Base-by-base conservation (phyloP, 352 stramenopile genomes). In the Aphanomyces invadans region DNA sequence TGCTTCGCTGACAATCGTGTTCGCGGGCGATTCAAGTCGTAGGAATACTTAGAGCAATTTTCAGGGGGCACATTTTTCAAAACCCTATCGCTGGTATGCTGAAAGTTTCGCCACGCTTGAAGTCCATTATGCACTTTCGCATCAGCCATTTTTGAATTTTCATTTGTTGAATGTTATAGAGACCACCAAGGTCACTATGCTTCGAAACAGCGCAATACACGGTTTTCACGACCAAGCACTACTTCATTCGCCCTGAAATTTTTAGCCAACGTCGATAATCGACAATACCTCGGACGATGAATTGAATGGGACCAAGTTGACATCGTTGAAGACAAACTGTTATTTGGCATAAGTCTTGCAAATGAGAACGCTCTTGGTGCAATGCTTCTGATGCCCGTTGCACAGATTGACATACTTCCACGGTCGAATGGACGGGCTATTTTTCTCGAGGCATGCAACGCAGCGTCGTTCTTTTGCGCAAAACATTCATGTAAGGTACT, bases 401-500 rank as follows among this genome's bases (percentile, higher is more conserved):
- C 60, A 67, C 12, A 67, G 49, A 26, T 56, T 60, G n/a, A 67
- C 38, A 28, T 28, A 59, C 21, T 67, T 23, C 60, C 60, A 67
- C 9, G 60, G 60, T 3, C 60, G 60, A 23, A 67, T 67, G 10
- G 60, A 28, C 15, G 60, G 60, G 26, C 60, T 60, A 23, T 57
- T 46, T 21, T 49, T 46, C 49, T 44, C 36, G n/a, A 67, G 49
- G 38, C 60, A 67, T 15, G 57, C 60, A 31, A 44, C 56, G 42
- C 60, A 67, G 19, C 46, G 42, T 33, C 23, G 56, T 28, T 67
- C 60, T 12, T 25, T 19, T 11, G 60, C 60, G 32, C 60, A 67
- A 48, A 57, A 67, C n/a, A 45, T 25, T 36, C 60, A 23, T 26
- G 56, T 67, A n/a, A 67, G 60, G n/a, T 67, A 67, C 60, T 67